phyloP scores from a whole-genome alignment of 192 early-diverging fungal species.

The Coemansia sp. region DNA sequence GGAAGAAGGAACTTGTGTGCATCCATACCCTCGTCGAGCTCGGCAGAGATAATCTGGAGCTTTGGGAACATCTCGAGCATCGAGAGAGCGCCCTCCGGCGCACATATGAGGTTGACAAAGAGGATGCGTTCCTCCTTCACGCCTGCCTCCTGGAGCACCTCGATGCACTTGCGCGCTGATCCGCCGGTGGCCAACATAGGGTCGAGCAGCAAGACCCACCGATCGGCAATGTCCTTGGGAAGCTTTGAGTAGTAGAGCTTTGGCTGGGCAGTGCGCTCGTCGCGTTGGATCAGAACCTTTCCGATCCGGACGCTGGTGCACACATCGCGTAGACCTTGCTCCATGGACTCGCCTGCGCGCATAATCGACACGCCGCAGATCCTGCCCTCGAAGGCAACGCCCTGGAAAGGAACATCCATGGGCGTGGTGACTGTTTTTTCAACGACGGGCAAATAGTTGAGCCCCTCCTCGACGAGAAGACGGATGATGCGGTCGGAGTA shows the following conservation, averaged over 20 bases:
- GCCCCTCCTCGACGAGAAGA: conserved; percentile 89
- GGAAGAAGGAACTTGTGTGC: conserved; percentile 86
- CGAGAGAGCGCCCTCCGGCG: conserved; percentile 80
- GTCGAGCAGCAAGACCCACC: conserved; percentile 86
- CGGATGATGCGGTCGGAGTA: conserved; percentile 87
- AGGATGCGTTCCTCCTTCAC: conserved; percentile 84
- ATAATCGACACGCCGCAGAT: conserved; percentile 97
- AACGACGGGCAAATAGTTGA: conserved; percentile 88
- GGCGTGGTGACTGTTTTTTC: conserved; percentile 80
- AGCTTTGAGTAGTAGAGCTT: conserved; percentile 94
- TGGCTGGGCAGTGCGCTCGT: conserved; percentile 90
- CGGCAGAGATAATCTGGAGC: conserved; percentile 86
- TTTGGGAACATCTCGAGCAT: conserved; percentile 73
- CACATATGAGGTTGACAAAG: conserved; percentile 89
- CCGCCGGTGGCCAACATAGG: conserved; percentile 98
- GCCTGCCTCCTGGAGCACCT: conserved; percentile 82
- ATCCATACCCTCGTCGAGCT: conserved; percentile 83
- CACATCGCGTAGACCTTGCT: conserved; percentile 81
- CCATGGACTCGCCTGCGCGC: conserved; percentile 95
- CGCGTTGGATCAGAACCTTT: conserved; percentile 94
- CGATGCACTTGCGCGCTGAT: conserved; percentile 88
- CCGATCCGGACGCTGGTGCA: conserved; percentile 90
- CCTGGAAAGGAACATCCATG: conserved; percentile 70
- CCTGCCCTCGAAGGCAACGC: conserved; percentile 78
- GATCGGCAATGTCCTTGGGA: conserved; percentile 80